Evolutionary conservation across 2,329 filamentous ascomycete species (phyloP), one percentile per base, ranked within the genome.

Genomic region (Fusarium pseudograminearum): DNA sequence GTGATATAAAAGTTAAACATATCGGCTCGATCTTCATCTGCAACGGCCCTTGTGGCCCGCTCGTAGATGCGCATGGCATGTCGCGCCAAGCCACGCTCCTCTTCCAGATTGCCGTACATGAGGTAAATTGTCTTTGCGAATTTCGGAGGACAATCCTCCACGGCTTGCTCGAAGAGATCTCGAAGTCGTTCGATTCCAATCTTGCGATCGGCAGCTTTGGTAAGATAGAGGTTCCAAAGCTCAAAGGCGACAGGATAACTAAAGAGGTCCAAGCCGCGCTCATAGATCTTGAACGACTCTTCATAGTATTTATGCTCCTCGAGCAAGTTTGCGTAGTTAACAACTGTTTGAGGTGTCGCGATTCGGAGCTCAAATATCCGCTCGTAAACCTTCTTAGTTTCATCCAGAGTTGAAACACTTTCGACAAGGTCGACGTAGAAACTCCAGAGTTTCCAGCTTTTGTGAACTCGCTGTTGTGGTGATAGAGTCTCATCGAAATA

Each of bases 1-100:
- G 95, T 98, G 77, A 99, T 98, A 83, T 99, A 99, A 78, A 98
- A 97, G 80, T 97, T 96, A 84, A 98, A 99, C 94, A 99, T 98
- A 75, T 97, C 94, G 64, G 94, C 91, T 54, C 94, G 88, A 79
- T 99, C 95, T 76, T 98, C 95, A 76, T 99, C 96, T 16, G 93
- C 91, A 5, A 99, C 97, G 15, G 95, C 94, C 33, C 96, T 90
- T 7, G 96, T 99, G 10, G 96, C 96, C 61, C 96, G 91, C 82
- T 99, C 97, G 80, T 99, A 99, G 73, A 99, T 99, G 63, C 96
- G 92, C 96, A 99, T 99, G 4, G 97, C 97, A 78, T 98, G 95
- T 51, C 97, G 89, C 14, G 96, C 95, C 18, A 99, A 88, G 3
- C 96, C 96, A 36, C 96, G 89, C 76, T 99, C 96, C 81, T 99